These are phyloP conservation scores for Penstemon newberryi DNA, from an alignment of 257 asterid species.

Conservation along the genomic window DNA sequence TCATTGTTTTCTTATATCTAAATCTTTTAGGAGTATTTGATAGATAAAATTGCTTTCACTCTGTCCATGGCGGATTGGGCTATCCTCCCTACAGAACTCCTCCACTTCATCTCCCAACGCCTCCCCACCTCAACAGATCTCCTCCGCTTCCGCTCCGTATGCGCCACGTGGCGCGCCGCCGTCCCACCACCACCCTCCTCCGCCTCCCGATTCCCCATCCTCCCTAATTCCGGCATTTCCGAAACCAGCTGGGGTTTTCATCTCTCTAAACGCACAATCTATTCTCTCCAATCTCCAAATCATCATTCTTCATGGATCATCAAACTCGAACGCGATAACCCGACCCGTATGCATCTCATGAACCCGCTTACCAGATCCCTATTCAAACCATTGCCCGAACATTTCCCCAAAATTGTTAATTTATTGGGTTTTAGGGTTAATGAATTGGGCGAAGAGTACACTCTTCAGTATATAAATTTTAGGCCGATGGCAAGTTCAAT, in stretches of 20 bases:
- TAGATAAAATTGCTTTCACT: conserved; percentile 1
- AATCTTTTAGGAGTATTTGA: too few relatives aligned
- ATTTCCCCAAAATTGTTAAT: conserved; percentile 55
- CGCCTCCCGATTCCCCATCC: conserved; percentile 64
- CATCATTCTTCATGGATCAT: conserved; percentile 55
- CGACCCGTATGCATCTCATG: conserved; percentile 53
- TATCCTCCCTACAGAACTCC: conserved; percentile 68
- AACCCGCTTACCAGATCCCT: conserved; percentile 57
- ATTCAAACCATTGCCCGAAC: conserved; percentile 49
- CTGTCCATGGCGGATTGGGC: conserved; percentile 79
- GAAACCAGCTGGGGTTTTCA: conserved; percentile 73
- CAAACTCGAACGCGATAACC: conserved; percentile 61
- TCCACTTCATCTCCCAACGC: conserved; percentile 51
- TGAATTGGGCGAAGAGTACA: conserved; percentile 62
- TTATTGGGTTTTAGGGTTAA: conserved; percentile 44
- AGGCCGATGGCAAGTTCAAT: conserved; percentile 72
- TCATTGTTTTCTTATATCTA: too few relatives aligned
- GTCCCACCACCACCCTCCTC: conserved; percentile 37
- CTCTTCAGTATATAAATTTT: conserved; percentile 71
- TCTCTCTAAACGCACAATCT: conserved; percentile 65
- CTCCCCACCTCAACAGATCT: conserved; percentile 61
- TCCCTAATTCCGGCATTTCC: conserved; percentile 73
- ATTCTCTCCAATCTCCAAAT: conserved; percentile 39
- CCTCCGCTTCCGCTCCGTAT: conserved; percentile 81
- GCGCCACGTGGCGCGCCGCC: conserved; percentile 78